Conservation (phyloP, 495 filamentous ascomycete genomes). For the Trichoderma parareesei region DNA sequence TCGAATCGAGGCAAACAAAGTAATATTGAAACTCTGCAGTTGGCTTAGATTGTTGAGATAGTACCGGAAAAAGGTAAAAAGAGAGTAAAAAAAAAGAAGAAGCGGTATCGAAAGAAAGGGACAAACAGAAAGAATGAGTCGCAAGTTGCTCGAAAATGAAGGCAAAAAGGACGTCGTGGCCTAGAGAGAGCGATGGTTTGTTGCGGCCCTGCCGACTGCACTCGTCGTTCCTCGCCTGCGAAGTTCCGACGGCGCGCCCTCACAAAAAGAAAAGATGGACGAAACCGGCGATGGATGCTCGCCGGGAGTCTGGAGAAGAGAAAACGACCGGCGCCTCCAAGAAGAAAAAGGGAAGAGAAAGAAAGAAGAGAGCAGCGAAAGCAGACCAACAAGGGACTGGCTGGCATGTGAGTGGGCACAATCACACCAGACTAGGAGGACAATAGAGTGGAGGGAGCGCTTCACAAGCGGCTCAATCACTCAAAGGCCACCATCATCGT, state of each 20-base stretch:
- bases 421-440: background rate
- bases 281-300: slow-evolving; percentile 18
- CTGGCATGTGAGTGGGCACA: slow-evolving; percentile 1
- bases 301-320: slow-evolving; percentile 12
- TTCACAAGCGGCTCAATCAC: background rate
- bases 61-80: slow-evolving; percentile 14
- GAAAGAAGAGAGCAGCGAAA: slow-evolving; percentile 17
- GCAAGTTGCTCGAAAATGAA: slow-evolving; percentile 11
- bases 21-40: background rate
- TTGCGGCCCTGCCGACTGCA: slow-evolving; percentile 33
- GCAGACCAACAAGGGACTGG: background rate
- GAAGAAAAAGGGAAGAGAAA: background rate
- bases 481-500: background rate
- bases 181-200: slow-evolving; percentile 12
- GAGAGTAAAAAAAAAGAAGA: slow-evolving; percentile 7
- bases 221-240: slow-evolving; percentile 48
- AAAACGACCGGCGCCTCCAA: slow-evolving; percentile 12
- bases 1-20: background rate
- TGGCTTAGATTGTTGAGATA: slow-evolving; percentile 9
- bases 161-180: slow-evolving; percentile 14
- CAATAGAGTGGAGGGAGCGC: background rate
- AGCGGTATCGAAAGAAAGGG: background rate
- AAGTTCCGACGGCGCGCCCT: slow-evolving; percentile 39
- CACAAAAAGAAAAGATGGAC: slow-evolving; percentile 14
- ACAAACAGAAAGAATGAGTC: slow-evolving; percentile 12